Percentiles rank a stretch among this genome's conserved stretches.
Evolutionary conservation across 1,284 basidiomycete species (phyloP).

Genomic region (Amylostereum chailletii): DNA sequence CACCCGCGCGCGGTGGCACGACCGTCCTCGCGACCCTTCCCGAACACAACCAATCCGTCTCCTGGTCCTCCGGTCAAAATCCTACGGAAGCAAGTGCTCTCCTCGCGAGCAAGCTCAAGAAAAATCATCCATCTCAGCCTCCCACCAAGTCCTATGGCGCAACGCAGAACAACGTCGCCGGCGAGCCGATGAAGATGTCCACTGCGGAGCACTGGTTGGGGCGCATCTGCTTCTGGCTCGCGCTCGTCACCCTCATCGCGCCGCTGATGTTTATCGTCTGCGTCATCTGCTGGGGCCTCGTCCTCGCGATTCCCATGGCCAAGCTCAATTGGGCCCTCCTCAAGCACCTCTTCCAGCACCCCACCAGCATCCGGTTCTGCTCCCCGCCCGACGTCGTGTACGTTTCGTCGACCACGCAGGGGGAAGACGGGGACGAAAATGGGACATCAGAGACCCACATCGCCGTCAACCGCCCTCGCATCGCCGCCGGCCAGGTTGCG

Average conservation of each 20-base stretch:
- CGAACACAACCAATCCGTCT: constrained; percentile 21
- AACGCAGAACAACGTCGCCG: constrained; percentile 17
- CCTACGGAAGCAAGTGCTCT: constrained; percentile 27
- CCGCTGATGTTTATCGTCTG: constrained; percentile 86
- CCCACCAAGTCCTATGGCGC: constrained; percentile 65
- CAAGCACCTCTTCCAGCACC: constrained; percentile 74
- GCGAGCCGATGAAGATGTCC: constrained; percentile 19
- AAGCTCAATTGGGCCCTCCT: constrained; percentile 93
- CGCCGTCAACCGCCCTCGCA: constrained; percentile 47
- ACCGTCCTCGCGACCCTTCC: constrained; percentile 13
- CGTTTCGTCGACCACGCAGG: constrained; percentile 22
- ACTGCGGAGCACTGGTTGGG: constrained; percentile 46
- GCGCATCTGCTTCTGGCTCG: constrained; percentile 74
- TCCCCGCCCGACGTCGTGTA: constrained; percentile 55
- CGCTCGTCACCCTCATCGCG: constrained; percentile 71
- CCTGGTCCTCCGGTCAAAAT: constrained; percentile 19
- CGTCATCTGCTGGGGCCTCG: constrained; percentile 85
- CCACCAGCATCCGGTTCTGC: constrained; percentile 88
- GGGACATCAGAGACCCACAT: constrained; percentile 18
- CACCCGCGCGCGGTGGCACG: neutral
- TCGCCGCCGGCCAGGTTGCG: constrained; percentile 65
- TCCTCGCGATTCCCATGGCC: constrained; percentile 97
- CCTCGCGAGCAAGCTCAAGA: constrained; percentile 15
- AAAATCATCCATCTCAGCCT: constrained; percentile 17
- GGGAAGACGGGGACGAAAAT: constrained; percentile 18